Evolutionary conservation across 2,329 filamentous ascomycete species (phyloP), one percentile per base, ranked within the genome.

Genomic region (Anthostomella pinea): DNA sequence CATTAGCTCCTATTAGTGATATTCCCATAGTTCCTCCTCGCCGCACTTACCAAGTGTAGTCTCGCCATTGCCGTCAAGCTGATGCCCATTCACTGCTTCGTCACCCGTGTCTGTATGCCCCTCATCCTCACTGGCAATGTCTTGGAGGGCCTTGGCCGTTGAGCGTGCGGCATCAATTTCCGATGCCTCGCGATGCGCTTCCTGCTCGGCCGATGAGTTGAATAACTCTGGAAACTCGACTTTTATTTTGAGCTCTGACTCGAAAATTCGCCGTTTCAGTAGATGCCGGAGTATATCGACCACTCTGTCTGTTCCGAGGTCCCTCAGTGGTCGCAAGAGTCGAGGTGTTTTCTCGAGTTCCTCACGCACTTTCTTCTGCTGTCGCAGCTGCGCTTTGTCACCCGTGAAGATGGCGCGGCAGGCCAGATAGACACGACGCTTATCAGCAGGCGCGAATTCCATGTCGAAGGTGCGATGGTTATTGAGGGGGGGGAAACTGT

Each of bases 201-300:
- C 51, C 24, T 49, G 49, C 5, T 42, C 38, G 5, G 50, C 48
- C 7, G 51, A 53, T 6, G 49, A 46, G 13, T 39, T 43, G 23
- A 60, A 64, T 8, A 62, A 51, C 15, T 57, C 55, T 5, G 61
- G 60, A 40, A 64, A 65, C 33, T 54, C 51, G 29, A 54, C 45
- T 38, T 57, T 61, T 24, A 59, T 61, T 17, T 53, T 49, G 6
- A 51, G 28, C 18, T 63, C 56, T 1, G 57, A 62, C 35, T 58
- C 45, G 38, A 65, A 64, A 8, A 62, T 36, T 3, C 46, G 29
- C 7, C 26, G 30, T 26, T 56, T 47, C 10, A 60, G 30, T n/a
- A 62, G 38, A 13, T 28, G 30, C 22, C 46, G 51, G 14, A 50
- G 29, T 9, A 54, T 53, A 7, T 46, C 42, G 8, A 48, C 31